A percentile compares a stretch with the other conserved stretches of the same genome.
These are phyloP conservation scores for Fusarium sp. DNA, from an alignment of 2,329 filamentous ascomycete genomes.

Conservation along the genomic window DNA sequence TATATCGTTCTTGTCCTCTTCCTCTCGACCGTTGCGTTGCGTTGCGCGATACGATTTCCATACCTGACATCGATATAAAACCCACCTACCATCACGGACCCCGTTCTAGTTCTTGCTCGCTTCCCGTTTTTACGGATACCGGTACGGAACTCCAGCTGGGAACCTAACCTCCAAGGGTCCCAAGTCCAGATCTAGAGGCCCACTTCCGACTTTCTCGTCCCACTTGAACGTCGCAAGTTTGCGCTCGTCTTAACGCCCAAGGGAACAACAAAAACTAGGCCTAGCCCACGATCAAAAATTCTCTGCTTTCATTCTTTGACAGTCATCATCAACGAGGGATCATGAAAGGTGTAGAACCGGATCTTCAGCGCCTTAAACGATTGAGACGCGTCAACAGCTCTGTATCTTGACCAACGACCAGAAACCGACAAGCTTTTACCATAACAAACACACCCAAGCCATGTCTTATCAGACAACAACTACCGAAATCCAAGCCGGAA, in stretches of 20 bases:
- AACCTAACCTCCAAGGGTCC: conserved; percentile 26
- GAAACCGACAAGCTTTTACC: not conserved
- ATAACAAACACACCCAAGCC: conserved; percentile 8
- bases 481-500: conserved; percentile 38
- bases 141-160: not conserved
- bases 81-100: conserved; percentile 14
- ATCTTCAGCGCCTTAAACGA: conserved; percentile 45
- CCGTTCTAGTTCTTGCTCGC: conserved; percentile 5
- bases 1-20: conserved; percentile 20
- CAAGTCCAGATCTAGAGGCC: conserved; percentile 41
- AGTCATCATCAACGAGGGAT: conserved; percentile 40
- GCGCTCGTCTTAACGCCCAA: conserved; percentile 36
- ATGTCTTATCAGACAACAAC: conserved; percentile 43
- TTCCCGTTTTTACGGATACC: not conserved
- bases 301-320: not conserved
- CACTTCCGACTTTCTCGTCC: conserved; percentile 39
- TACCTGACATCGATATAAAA: conserved; percentile 18
- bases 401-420: conserved; percentile 38
- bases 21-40: conserved; percentile 27
- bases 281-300: conserved; percentile 28
- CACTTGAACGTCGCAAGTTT: conserved; percentile 41
- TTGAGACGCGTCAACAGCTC: conserved; percentile 42
- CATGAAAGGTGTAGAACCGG: conserved; percentile 44
- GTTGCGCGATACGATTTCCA: conserved; percentile 9
- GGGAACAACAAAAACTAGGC: conserved; percentile 34